A percentile compares a stretch with the other conserved stretches of the same genome.
phyloP scores from a whole-genome alignment of 805 yeast genomes.

The Ascoidea tarda region DNA sequence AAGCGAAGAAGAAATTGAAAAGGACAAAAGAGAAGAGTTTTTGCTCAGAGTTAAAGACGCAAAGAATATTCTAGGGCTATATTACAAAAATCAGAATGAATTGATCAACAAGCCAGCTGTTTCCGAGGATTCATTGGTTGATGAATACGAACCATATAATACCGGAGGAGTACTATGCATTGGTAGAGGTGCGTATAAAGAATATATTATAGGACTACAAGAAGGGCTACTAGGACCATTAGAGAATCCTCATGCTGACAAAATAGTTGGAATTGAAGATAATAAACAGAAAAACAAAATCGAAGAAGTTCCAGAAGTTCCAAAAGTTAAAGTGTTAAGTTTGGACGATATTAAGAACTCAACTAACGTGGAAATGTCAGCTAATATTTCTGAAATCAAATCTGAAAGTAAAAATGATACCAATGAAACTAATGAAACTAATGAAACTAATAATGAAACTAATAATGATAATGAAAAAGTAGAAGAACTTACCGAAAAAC shows the following conservation, averaged over 20 bases:
- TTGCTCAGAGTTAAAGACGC: conserved; percentile 24
- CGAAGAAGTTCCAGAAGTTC: neutral
- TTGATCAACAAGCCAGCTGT: conserved; percentile 15
- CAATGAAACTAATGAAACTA: conserved; percentile 1
- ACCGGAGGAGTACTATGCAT: conserved; percentile 84
- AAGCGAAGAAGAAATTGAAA: conserved; percentile 11
- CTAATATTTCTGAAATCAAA: neutral
- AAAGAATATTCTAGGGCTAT: conserved; percentile 45
- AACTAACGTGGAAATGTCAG: neutral
- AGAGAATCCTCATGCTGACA: conserved; percentile 28
- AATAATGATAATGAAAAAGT: conserved; percentile 3
- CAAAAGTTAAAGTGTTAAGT: neutral
- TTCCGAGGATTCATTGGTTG: conserved; percentile 32
- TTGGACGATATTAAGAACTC: conserved; percentile 3
- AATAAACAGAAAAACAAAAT: neutral
- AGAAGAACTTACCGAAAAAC: conserved; percentile 1
- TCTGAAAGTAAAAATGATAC: neutral
- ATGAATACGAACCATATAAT: conserved; percentile 16
- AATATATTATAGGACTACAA: conserved; percentile 78
- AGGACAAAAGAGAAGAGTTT: conserved; percentile 15
- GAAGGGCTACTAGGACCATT: conserved; percentile 93
- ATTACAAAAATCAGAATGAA: conserved; percentile 17
- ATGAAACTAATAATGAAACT: neutral
- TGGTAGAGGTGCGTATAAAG: conserved; percentile 95
- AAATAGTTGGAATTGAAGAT: conserved; percentile 9